Percentiles rank a stretch among this genome's conserved stretches.
phyloP scores from a whole-genome alignment of 1,139 yeast species.

The Candida sp. region DNA sequence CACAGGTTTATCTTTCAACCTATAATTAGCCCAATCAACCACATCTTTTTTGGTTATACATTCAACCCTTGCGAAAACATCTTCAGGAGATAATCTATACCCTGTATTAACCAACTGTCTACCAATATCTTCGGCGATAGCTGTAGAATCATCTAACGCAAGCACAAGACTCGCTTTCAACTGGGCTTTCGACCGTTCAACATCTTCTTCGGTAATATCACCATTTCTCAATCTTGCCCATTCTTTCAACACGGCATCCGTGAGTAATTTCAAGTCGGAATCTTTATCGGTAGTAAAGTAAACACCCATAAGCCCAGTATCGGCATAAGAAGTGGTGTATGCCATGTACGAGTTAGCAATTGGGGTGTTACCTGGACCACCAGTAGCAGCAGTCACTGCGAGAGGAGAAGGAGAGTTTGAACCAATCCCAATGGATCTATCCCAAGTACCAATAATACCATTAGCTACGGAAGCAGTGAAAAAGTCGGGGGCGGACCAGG shows the following conservation, averaged over 20 bases:
- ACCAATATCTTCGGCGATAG: constrained; percentile 97
- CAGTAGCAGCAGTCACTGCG: constrained; percentile 71
- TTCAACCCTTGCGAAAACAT: constrained; percentile 83
- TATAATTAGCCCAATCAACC: constrained; percentile 83
- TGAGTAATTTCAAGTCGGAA: constrained; percentile 60
- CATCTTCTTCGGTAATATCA: constrained; percentile 76
- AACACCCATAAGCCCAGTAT: constrained; percentile 97
- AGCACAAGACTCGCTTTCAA: constrained; percentile 86
- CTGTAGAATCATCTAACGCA: constrained; percentile 92
- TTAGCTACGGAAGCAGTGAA: constrained; percentile 95
- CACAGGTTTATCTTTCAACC: constrained; percentile 73
- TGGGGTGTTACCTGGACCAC: constrained; percentile 47
- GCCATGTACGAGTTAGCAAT: constrained; percentile 95
- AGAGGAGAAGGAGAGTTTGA: constrained; percentile 73
- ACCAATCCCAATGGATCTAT: constrained; percentile 81
- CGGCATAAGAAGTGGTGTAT: constrained; percentile 95
- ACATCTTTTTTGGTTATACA: constrained; percentile 77
- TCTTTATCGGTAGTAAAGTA: constrained; percentile 81
- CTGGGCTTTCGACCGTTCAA: constrained; percentile 92
- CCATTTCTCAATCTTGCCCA: constrained; percentile 87
- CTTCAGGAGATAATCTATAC: constrained; percentile 84
- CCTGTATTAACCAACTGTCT: constrained; percentile 97
- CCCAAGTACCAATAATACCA: constrained; percentile 98
- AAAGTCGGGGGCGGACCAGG: constrained; percentile 96
- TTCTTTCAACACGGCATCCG: constrained; percentile 76